These are phyloP conservation scores for Combretum micranthum DNA, from an alignment of 345 rosid genomes.

Conservation along the genomic window DNA sequence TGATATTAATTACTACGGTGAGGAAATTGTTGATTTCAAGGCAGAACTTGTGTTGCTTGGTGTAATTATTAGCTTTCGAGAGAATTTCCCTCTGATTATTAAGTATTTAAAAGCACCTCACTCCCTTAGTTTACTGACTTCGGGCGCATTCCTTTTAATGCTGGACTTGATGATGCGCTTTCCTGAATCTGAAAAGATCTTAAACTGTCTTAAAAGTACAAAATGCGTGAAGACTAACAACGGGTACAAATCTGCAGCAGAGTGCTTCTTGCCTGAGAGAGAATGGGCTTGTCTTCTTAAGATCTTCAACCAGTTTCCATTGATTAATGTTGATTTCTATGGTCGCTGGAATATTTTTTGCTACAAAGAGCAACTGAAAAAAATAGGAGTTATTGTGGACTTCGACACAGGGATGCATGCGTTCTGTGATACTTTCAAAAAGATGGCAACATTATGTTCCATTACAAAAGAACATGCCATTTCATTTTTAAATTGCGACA, in stretches of 20 bases:
- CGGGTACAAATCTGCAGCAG: slow-evolving; percentile 29
- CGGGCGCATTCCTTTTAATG: slow-evolving; percentile 38
- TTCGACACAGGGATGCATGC: slow-evolving; percentile 34
- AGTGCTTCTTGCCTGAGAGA: slow-evolving; percentile 21
- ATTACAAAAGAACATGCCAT: slow-evolving; percentile 24
- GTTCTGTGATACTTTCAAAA: slow-evolving; percentile 31
- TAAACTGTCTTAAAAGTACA: slow-evolving; percentile 10
- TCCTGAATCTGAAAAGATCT: slow-evolving; percentile 6
- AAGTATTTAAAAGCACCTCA: slow-evolving; percentile 30
- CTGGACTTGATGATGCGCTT: neutral
- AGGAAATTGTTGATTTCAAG: slow-evolving; percentile 22
- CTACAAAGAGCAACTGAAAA: slow-evolving; percentile 33
- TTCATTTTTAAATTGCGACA: slow-evolving; percentile 41
- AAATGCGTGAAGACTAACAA: slow-evolving; percentile 43
- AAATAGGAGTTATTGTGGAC: slow-evolving; percentile 38
- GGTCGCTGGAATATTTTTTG: slow-evolving; percentile 22
- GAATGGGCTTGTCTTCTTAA: slow-evolving; percentile 51
- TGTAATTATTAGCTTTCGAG: slow-evolving; percentile 26
- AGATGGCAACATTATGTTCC: slow-evolving; percentile 20
- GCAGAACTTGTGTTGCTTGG: slow-evolving; percentile 56
- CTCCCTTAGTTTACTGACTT: slow-evolving; percentile 10
- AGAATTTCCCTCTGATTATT: slow-evolving; percentile 25
- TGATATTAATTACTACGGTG: slow-evolving; percentile 34
- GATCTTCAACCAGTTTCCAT: slow-evolving; percentile 39
- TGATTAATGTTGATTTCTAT: slow-evolving; percentile 33